phyloP scores from a whole-genome alignment of 306 rosid genomes.

The Ammopiptanthus mongolicus region DNA sequence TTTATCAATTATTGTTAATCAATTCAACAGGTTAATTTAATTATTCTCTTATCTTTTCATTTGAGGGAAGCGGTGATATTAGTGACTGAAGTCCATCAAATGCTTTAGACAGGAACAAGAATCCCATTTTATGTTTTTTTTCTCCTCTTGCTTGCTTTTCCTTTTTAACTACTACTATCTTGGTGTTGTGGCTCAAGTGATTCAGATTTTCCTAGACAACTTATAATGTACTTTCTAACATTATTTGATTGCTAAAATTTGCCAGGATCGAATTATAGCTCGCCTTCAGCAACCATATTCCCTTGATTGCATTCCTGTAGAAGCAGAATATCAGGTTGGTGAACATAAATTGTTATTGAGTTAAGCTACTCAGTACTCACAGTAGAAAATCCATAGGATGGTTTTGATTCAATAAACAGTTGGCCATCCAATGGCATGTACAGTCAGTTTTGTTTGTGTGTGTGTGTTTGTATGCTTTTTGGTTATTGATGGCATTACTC shows the following conservation, averaged over 20 bases:
- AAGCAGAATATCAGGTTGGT: conserved; percentile 94
- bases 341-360: neutral
- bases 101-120: neutral
- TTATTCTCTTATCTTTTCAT: neutral
- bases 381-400: neutral
- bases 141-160: neutral
- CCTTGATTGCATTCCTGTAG: conserved; percentile 97
- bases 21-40: neutral
- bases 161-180: neutral
- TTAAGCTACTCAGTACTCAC: neutral
- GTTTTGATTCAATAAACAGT: neutral
- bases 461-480: neutral
- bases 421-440: neutral
- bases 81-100: neutral
- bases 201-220: neutral
- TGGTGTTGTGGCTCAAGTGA: neutral
- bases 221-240: neutral
- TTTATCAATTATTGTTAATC: neutral
- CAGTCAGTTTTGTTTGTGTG: neutral
- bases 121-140: neutral
- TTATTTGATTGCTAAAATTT: conserved; percentile 13
- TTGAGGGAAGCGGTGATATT: neutral
- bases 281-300: conserved; percentile 98
- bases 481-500: neutral
- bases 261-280: conserved; percentile 92